Evolutionary conservation across 202 grass and related monocot genomes (phyloP), one percentile per base, ranked within the genome.

Genomic region (Schoenoplectus triqueter): DNA sequence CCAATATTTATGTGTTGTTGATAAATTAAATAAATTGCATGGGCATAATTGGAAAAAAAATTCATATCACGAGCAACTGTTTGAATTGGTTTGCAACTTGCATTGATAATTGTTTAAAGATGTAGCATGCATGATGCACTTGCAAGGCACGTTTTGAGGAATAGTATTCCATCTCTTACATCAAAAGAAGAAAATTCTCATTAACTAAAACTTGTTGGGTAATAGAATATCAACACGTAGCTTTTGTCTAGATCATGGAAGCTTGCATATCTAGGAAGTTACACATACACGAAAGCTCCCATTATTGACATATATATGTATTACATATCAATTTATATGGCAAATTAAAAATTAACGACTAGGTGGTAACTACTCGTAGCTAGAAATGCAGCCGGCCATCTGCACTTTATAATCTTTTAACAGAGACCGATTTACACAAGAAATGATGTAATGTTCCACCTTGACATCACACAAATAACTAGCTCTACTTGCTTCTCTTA

Each of bases 301-400:
- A 14, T 78, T 61, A 17, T 44, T 78, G 39, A 78, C 22, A 45
- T 44, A 6, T 15, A 17, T 15, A 8, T n/a, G 0, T 57, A 41
- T 78, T 40, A 7, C 15, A 15, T 31, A 56, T 13, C 9, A 40
- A 71, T 10, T 67, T 42, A 17, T 66, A 40, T 67, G 14, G 17
- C 1, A 72, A 5, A 47, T 75, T 54, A 31, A 13, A 55, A 52
- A 51, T 74, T 13, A 76, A 78, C 20, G 11, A 60, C 74, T 60
- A 78, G 54, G 31, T 78, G 31, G 74, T 78, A 78, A 78, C 75
- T 78, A 82, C 61, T 82, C 62, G 3, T 82, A 66, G 42, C 31
- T 67, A 50, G 44, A 78, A 41, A 78, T 44, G 54, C 40, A 1
- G 80, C 80, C 80, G 60, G 10, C 80, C 59, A 50, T 40, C 51